These are phyloP conservation scores for Collybia sordida DNA, from an alignment of 768 basidiomycete species.

Conservation along the genomic window DNA sequence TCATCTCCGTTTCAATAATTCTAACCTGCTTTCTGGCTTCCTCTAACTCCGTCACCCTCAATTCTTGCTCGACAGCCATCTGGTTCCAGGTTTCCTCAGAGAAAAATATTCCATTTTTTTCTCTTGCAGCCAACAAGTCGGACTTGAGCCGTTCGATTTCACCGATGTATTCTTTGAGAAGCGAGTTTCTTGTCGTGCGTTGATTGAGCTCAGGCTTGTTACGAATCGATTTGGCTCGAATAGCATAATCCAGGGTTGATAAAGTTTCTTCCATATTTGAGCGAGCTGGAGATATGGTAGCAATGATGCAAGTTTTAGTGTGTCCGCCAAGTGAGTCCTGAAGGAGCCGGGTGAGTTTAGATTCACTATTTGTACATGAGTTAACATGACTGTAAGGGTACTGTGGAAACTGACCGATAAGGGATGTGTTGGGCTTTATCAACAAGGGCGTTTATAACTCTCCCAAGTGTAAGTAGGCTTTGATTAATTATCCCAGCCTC, in stretches of 20 bases:
- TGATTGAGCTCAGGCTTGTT: slow-evolving; percentile 97
- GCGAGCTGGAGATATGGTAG: slow-evolving; percentile 91
- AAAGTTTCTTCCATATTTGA: slow-evolving; percentile 96
- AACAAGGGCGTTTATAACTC: slow-evolving; percentile 95
- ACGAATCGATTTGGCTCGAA: slow-evolving; percentile 91
- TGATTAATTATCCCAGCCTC: slow-evolving; percentile 99
- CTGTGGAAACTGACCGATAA: slow-evolving; percentile 62
- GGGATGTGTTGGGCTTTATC: slow-evolving; percentile 91
- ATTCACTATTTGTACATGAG: slow-evolving; percentile 59
- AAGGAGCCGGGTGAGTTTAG: slow-evolving; percentile 93
- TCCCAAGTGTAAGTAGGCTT: slow-evolving; percentile 91
- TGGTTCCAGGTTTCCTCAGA: slow-evolving; percentile 90
- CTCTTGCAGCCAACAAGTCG: slow-evolving; percentile 86
- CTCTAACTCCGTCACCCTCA: slow-evolving; percentile 71
- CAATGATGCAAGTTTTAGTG: slow-evolving; percentile 97
- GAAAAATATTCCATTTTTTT: slow-evolving; percentile 96
- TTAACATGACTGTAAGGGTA: not conserved
- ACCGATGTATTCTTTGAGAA: slow-evolving; percentile 89
- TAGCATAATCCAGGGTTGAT: slow-evolving; percentile 95
- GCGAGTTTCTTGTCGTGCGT: slow-evolving; percentile 87
- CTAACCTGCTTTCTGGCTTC: slow-evolving; percentile 84
- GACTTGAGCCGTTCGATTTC: slow-evolving; percentile 94
- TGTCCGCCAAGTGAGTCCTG: slow-evolving; percentile 99
- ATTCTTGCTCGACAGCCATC: slow-evolving; percentile 73
- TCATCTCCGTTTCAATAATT: slow-evolving; percentile 80